Conservation (phyloP, 2,329 filamentous ascomycete genomes). For the Sordariomycetes sp. region DNA sequence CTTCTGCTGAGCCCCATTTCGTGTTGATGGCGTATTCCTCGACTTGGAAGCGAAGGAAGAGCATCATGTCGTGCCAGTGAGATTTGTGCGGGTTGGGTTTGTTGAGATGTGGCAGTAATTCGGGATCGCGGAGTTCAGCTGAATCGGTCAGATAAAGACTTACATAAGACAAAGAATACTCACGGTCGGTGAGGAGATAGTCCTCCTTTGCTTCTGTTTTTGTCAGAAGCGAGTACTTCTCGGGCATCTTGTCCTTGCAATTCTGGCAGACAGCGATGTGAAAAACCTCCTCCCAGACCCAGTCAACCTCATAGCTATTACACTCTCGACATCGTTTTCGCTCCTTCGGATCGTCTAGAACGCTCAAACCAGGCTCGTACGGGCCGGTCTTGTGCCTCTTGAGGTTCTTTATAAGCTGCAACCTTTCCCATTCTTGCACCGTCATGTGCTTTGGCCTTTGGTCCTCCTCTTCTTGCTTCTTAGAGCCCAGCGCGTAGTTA, state of each 20-base stretch:
- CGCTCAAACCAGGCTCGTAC: constrained; percentile 82
- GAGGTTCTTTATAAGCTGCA: constrained; percentile 65
- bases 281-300: constrained; percentile 86
- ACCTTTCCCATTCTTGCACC: constrained; percentile 79
- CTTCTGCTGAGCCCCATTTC: constrained; percentile 87
- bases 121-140: constrained; percentile 85
- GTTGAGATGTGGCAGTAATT: constrained; percentile 78
- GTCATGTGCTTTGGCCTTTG: constrained; percentile 83
- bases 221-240: constrained; percentile 90
- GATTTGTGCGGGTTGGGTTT: constrained; percentile 92
- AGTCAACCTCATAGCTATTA: constrained; percentile 78
- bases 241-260: constrained; percentile 84
- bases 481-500: constrained; percentile 59
- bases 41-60: constrained; percentile 87
- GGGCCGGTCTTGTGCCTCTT: constrained; percentile 68
- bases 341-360: constrained; percentile 51
- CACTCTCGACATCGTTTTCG: constrained; percentile 80
- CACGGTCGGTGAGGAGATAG: constrained; percentile 86
- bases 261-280: constrained; percentile 62
- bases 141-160: background rate
- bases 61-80: constrained; percentile 98
- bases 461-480: constrained; percentile 23
- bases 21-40: constrained; percentile 84
- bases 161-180: constrained; percentile 22
- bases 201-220: constrained; percentile 96